Conservation (phyloP, 2,329 filamentous ascomycete species). For the Aspergillus pseudoterreus region DNA sequence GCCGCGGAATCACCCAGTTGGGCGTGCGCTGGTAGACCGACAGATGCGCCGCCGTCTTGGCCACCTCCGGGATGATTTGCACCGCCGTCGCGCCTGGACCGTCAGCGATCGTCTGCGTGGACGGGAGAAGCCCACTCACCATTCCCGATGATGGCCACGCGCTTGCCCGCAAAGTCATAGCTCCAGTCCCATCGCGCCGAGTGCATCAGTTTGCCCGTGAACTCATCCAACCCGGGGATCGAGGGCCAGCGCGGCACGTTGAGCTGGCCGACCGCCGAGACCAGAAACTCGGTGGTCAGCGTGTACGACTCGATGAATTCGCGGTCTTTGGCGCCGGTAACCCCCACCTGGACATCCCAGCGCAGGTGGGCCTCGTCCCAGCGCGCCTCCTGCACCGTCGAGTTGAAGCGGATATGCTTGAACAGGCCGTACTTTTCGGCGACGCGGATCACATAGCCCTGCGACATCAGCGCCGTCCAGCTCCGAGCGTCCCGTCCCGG, state of each 20-base stretch:
- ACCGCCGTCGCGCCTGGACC: slow-evolving; percentile 52
- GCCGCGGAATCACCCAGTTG: slow-evolving; percentile 57
- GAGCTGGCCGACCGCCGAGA: slow-evolving; percentile 58
- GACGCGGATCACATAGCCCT: slow-evolving; percentile 51
- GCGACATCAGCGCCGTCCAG: neutral
- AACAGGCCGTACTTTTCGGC: slow-evolving; percentile 55
- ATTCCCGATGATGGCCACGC: slow-evolving; percentile 58
- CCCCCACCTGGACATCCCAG: slow-evolving; percentile 50
- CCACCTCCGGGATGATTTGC: slow-evolving; percentile 57
- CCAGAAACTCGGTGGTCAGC: slow-evolving; percentile 53
- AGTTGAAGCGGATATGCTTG: slow-evolving; percentile 57
- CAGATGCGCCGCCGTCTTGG: slow-evolving; percentile 47
- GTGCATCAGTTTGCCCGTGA: slow-evolving; percentile 54
- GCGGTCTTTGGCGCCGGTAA: slow-evolving; percentile 52
- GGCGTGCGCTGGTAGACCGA: slow-evolving; percentile 57
- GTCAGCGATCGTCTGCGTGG: neutral
- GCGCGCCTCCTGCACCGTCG: slow-evolving; percentile 48
- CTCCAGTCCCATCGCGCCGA: slow-evolving; percentile 60
- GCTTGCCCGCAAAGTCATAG: slow-evolving; percentile 52
- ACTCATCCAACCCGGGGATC: slow-evolving; percentile 47
- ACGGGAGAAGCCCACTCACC: slow-evolving; percentile 30
- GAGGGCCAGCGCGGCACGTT: slow-evolving; percentile 52
- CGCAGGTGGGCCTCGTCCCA: slow-evolving; percentile 54
- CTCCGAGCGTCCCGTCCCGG: neutral
- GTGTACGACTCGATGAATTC: slow-evolving; percentile 52